Percentiles rank a stretch among this genome's conserved stretches.
Evolutionary conservation across 164 flowering plant species (phyloP).

Genomic region (Litsea cubeba): DNA sequence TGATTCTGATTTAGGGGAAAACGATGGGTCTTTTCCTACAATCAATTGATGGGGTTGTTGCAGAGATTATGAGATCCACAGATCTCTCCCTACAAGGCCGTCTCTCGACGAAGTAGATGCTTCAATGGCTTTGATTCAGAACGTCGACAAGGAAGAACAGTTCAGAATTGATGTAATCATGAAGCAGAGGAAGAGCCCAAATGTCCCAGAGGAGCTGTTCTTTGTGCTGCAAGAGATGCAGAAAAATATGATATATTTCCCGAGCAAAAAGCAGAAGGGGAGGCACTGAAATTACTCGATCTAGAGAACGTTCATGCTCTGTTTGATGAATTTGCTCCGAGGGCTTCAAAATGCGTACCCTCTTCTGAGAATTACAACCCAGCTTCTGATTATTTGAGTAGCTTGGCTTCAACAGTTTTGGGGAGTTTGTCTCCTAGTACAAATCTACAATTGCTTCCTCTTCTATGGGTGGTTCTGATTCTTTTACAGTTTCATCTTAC

Average conservation of each 20-base stretch:
- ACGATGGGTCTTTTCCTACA: conserved; percentile 22
- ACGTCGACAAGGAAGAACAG: conserved; percentile 65
- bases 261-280: too few species aligned
- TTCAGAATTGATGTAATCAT: conserved; percentile 35
- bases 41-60: conserved; percentile 37
- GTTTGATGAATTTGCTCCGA: too few species aligned
- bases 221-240: too few species aligned
- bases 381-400: too few species aligned
- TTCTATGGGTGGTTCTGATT: conserved; percentile 10
- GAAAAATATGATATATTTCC: too few species aligned
- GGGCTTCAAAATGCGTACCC: too few species aligned
- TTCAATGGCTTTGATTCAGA: conserved; percentile 42
- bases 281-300: too few species aligned
- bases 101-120: conserved; percentile 66
- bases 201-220: conserved; percentile 43
- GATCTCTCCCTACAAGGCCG: conserved; percentile 64
- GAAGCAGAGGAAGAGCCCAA: conserved; percentile 24
- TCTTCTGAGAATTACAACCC: too few species aligned
- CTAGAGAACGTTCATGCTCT: too few species aligned
- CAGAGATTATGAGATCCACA: conserved; percentile 66
- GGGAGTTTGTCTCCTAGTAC: too few species aligned
- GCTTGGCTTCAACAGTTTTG: too few species aligned
- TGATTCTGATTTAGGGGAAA: not conserved
- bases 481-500: conserved; percentile 12
- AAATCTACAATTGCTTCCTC: too few species aligned